Percentiles rank a stretch among this genome's conserved stretches.
These are phyloP conservation scores for Diaporthe eres DNA, from an alignment of 2,329 filamentous ascomycete genomes.

Conservation along the genomic window DNA sequence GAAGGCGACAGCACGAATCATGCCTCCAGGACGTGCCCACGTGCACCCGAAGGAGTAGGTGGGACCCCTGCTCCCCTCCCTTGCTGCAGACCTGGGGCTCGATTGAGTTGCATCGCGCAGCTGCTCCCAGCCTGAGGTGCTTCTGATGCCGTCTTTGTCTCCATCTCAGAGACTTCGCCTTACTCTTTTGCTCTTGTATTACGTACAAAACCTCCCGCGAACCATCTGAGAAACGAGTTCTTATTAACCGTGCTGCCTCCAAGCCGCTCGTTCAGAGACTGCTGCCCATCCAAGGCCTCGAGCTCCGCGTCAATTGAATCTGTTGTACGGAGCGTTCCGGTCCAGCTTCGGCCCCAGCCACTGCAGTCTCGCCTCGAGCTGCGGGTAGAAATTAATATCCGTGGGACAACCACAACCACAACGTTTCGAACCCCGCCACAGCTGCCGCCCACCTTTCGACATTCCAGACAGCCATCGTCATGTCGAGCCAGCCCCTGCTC, in stretches of 20 bases:
- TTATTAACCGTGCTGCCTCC: background rate
- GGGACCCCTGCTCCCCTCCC: conserved; percentile 30
- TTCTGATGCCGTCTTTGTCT: conserved; percentile 22
- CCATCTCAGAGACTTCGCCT: conserved; percentile 10
- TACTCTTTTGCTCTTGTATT: background rate
- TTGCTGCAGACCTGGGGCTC: conserved; percentile 27
- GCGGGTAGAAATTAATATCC: conserved; percentile 14
- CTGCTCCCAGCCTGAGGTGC: conserved; percentile 10
- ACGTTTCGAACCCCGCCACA: background rate
- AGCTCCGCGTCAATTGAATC: conserved; percentile 20
- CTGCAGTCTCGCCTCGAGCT: background rate
- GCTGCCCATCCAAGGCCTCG: background rate
- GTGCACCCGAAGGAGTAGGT: conserved; percentile 34
- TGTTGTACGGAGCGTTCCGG: conserved; percentile 2
- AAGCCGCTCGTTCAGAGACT: background rate
- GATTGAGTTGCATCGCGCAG: conserved; percentile 28
- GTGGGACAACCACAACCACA: conserved; percentile 4
- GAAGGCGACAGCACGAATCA: conserved; percentile 14
- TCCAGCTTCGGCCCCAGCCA: background rate
- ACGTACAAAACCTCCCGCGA: background rate
- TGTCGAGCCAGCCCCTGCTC: conserved; percentile 97
- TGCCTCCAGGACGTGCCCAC: conserved; percentile 14
- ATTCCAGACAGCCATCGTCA: conserved; percentile 58
- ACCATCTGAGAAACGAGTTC: background rate
- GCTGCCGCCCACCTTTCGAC: conserved; percentile 14